phyloP scores from a whole-genome alignment of 306 rosid genomes.

The Canavalia ensiformis region DNA sequence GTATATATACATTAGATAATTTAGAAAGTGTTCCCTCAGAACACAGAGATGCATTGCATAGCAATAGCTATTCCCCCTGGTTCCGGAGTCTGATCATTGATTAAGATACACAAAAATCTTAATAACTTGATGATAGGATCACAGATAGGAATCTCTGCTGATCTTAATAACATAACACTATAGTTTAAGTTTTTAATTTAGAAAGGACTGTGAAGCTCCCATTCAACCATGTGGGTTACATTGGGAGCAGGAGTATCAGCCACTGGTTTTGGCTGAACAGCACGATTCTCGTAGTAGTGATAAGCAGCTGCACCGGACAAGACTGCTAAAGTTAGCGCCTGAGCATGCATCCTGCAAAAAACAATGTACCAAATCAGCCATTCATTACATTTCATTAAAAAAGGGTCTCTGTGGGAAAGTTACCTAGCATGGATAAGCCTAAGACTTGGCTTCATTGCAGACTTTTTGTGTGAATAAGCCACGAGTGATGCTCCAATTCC shows the following conservation, averaged over 20 bases:
- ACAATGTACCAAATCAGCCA: neutral
- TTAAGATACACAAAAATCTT: neutral
- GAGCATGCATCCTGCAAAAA: slow-evolving; percentile 78
- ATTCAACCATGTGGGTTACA: slow-evolving; percentile 18
- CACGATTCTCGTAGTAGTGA: slow-evolving; percentile 69
- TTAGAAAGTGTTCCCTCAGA: neutral
- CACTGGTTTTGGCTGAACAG: slow-evolving; percentile 8
- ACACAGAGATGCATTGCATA: neutral
- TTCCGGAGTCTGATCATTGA: neutral
- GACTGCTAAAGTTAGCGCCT: slow-evolving; percentile 84
- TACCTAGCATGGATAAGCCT: slow-evolving; percentile 92
- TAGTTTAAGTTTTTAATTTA: neutral
- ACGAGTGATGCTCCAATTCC: slow-evolving; percentile 81
- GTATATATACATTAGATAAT: slow-evolving; percentile 15
- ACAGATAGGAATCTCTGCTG: neutral
- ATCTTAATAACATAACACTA: neutral
- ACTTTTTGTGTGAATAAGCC: slow-evolving; percentile 54
- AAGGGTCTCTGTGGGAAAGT: neutral
- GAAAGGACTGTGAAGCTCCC: slow-evolving; percentile 46
- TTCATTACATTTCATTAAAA: too few species aligned
- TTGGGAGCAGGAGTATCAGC: slow-evolving; percentile 32
- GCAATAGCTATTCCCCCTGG: neutral
- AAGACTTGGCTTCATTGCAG: slow-evolving; percentile 84
- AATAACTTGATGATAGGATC: neutral
- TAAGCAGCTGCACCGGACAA: slow-evolving; percentile 81